Percentiles rank a stretch among this genome's conserved stretches.
These are phyloP conservation scores for Fraxinus dipetala DNA, from an alignment of 305 asterid genomes.

Conservation along the genomic window DNA sequence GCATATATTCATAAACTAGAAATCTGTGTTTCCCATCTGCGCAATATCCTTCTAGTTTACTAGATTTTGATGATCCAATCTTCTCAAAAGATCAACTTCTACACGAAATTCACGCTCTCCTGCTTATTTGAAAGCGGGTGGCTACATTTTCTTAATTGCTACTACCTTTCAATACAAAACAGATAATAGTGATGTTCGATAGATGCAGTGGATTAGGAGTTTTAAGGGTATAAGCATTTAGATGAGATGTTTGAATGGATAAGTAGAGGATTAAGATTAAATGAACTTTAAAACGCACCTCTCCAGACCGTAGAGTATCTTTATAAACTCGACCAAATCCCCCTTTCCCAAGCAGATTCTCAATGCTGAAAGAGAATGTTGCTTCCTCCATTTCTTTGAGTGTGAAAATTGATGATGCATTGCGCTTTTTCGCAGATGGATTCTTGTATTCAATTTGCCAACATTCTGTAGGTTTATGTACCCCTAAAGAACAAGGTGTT, in stretches of 20 bases:
- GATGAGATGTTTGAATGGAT: background rate
- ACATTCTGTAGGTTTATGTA: conserved; percentile 68
- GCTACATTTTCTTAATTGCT: conserved; percentile 91
- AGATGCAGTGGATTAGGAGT: background rate
- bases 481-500: conserved; percentile 48
- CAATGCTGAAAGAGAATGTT: conserved; percentile 61
- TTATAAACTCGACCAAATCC: conserved; percentile 88
- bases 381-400: conserved; percentile 85
- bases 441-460: conserved; percentile 64
- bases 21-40: conserved; percentile 92
- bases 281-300: conserved; percentile 39
- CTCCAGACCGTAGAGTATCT: conserved; percentile 79
- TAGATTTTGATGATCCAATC: conserved; percentile 86
- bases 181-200: background rate
- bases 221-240: background rate
- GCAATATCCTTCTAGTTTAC: conserved; percentile 79
- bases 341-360: conserved; percentile 74
- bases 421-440: conserved; percentile 64
- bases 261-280: background rate
- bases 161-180: conserved; percentile 50
- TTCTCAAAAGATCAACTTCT: conserved; percentile 85
- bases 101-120: conserved; percentile 87
- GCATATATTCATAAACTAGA: conserved; percentile 83
- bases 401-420: conserved; percentile 73
- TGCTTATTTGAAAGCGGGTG: conserved; percentile 70